These are phyloP conservation scores for Phaeosphaeriaceae sp. DNA, from an alignment of 2,329 filamentous ascomycete genomes.

Conservation along the genomic window DNA sequence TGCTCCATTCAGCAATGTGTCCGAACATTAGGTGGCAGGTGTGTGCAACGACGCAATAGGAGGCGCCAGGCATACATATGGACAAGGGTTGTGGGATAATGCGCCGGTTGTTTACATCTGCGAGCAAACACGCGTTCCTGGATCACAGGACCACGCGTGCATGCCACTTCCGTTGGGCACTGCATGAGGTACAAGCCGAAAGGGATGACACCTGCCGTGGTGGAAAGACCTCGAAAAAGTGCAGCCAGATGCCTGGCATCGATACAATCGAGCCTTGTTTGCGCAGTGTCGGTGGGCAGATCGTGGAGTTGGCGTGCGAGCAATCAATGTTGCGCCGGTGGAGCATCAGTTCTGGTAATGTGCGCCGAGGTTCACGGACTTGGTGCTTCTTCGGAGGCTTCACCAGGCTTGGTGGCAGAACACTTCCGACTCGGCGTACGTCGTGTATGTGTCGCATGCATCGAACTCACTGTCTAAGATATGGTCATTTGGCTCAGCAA, in stretches of 20 bases:
- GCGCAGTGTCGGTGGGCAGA: background rate
- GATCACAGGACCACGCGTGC: background rate
- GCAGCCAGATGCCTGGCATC: background rate
- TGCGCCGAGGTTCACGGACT: slow-evolving; percentile 1
- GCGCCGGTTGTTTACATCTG: background rate
- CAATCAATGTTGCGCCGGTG: background rate
- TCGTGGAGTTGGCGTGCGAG: background rate
- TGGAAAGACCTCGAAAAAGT: background rate
- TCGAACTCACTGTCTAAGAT: background rate
- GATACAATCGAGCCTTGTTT: background rate
- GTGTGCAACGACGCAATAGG: slow-evolving; percentile 1
- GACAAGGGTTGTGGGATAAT: slow-evolving; percentile 3
- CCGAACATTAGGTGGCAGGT: background rate
- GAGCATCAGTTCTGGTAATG: background rate
- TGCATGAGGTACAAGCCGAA: background rate
- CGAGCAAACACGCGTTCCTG: background rate
- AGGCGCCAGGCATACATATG: slow-evolving; percentile 2
- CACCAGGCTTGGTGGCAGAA: background rate
- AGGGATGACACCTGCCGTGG: background rate
- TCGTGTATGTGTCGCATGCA: background rate
- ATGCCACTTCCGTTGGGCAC: background rate
- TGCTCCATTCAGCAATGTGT: slow-evolving; percentile 7
- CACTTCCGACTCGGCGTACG: background rate
- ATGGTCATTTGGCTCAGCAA: background rate
- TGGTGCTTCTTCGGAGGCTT: background rate